These are phyloP conservation scores for Galium porrigens DNA, from an alignment of 305 asterid species.

Conservation along the genomic window DNA sequence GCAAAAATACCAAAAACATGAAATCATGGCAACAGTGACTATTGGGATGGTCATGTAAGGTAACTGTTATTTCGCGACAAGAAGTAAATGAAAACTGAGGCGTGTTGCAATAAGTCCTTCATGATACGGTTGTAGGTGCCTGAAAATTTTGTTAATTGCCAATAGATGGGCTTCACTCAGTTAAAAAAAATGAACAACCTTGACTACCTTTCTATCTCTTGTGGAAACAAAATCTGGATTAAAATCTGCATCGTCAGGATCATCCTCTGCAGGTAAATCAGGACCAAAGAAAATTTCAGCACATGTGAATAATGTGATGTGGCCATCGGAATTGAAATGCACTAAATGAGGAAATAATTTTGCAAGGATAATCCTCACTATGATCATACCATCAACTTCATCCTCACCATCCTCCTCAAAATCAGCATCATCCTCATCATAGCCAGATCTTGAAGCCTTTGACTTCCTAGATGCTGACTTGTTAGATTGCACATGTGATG, in stretches of 20 bases:
- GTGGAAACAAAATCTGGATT: conserved; percentile 64
- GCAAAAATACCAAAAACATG: not conserved
- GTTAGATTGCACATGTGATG: conserved; percentile 29
- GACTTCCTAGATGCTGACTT: conserved; percentile 37
- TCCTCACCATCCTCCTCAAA: conserved; percentile 51
- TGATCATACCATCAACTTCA: conserved; percentile 48
- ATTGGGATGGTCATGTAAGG: conserved; percentile 3
- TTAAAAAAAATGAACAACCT: conserved; percentile 29
- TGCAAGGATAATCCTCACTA: not conserved
- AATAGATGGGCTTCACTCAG: not conserved
- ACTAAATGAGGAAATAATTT: not conserved
- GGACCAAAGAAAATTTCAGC: conserved; percentile 4
- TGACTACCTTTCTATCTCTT: conserved; percentile 39
- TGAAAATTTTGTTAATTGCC: not conserved
- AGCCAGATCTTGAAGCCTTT: conserved; percentile 37
- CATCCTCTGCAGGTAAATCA: conserved; percentile 60
- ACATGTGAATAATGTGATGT: not conserved
- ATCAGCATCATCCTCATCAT: conserved; percentile 40
- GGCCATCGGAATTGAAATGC: not conserved
- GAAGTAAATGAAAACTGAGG: not conserved
- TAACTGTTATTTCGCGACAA: not conserved
- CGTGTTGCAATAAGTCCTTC: not conserved
- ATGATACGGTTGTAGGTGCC: not conserved
- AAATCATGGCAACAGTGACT: not conserved
- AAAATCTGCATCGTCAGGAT: conserved; percentile 83